Base-by-base conservation (phyloP, 176 grass and related monocot species). In the Luzula sylvatica region DNA sequence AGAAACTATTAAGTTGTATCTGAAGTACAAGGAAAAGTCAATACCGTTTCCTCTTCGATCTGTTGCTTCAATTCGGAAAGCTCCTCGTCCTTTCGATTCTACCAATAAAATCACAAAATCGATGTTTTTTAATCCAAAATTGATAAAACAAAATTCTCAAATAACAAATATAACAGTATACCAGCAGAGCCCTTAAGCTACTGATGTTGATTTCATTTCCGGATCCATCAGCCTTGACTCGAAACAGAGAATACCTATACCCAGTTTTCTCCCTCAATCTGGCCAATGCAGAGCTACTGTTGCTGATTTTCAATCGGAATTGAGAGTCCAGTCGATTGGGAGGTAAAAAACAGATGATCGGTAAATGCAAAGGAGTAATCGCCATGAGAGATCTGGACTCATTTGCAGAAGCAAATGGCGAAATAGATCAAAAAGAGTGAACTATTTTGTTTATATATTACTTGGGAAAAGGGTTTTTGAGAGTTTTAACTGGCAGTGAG, bases 1-100 rank as follows among this genome's bases (percentile, higher is more conserved):
- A 9, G 30, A 35, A 35, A 35, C 30, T 7, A 38, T 8, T 14
- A 11, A 42, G n/a, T 24, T 42, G 3, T 39, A 58, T 22, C 7
- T 35, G 22, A 40, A 21, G 20, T n/a, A 48, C 47, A 52, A 53
- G 2, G 42, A 56, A 69, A 5, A 4, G 25, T 35, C 14, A 51
- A 4, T 68, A 76, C 72, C 54, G 67, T 68, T 42, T 68, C 73
- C 21, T 76, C 54, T 46, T 76, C 73, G 22, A 76, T 69, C 38
- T 68, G 46, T 23, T 55, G 65, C 47, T 46, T 69, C 30, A 76
- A 38, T 61, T 46, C 17, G 18, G 43, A 61, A 59, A 76, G 46
- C 20, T 76, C 64, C 30, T 22, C 19, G 11, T 76, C 65, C 30
- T 61, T 76, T 57, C 60, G 65, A 49, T 69, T 44, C 73, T 76